These are phyloP conservation scores for Aspergillus tubingensis DNA, from an alignment of 2,329 filamentous ascomycete genomes.

Conservation along the genomic window DNA sequence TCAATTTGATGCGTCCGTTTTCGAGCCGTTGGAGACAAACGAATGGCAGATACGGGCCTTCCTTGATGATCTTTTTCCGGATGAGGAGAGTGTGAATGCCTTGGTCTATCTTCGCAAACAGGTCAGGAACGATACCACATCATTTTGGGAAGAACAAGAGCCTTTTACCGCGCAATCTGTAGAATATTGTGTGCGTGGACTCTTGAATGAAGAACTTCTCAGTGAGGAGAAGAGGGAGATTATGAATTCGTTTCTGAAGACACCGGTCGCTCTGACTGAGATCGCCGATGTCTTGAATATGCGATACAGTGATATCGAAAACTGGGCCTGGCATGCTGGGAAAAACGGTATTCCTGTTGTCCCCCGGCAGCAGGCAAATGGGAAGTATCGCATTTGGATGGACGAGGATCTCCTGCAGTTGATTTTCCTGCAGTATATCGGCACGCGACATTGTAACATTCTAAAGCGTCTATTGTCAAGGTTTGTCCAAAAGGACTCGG, in stretches of 20 bases:
- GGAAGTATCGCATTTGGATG: slow-evolving; percentile 51
- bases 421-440: slow-evolving; percentile 50
- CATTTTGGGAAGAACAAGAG: slow-evolving; percentile 19
- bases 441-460: slow-evolving; percentile 37
- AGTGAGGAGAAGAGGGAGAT: slow-evolving; percentile 47
- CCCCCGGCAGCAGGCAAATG: slow-evolving; percentile 47
- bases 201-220: slow-evolving; percentile 45
- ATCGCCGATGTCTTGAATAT: slow-evolving; percentile 50
- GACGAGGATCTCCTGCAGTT: slow-evolving; percentile 51
- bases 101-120: slow-evolving; percentile 3
- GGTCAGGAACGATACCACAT: not conserved
- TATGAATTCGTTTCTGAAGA: slow-evolving; percentile 44
- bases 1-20: slow-evolving; percentile 44
- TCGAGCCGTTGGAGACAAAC: slow-evolving; percentile 39
- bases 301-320: slow-evolving; percentile 43
- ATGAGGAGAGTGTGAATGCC: slow-evolving; percentile 23
- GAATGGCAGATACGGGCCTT: slow-evolving; percentile 34
- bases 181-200: slow-evolving; percentile 40
- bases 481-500: slow-evolving; percentile 6
- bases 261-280: slow-evolving; percentile 43
- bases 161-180: slow-evolving; percentile 38
- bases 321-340: slow-evolving; percentile 48
- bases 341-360: slow-evolving; percentile 46
- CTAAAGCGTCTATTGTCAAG: slow-evolving; percentile 20
- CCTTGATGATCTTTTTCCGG: slow-evolving; percentile 34